These are phyloP conservation scores for Heliamphora exappendiculata DNA, from an alignment of 148 eudicot genomes.

Conservation along the genomic window DNA sequence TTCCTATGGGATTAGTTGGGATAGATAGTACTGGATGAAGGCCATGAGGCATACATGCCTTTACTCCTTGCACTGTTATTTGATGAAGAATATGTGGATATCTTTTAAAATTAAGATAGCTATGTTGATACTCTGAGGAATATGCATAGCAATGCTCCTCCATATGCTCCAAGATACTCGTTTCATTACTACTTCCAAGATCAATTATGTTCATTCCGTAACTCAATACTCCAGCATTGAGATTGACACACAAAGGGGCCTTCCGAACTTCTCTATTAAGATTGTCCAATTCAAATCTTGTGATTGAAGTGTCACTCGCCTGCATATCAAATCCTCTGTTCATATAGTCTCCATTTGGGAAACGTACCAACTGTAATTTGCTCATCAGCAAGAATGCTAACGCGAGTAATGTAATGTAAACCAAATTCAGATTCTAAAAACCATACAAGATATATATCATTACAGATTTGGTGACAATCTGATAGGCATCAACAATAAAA, in stretches of 20 bases:
- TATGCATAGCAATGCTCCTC: slow-evolving; percentile 12
- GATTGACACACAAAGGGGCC: slow-evolving; percentile 9
- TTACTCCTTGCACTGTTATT: slow-evolving; percentile 3
- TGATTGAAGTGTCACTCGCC: slow-evolving; percentile 8
- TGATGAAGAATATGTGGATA: slow-evolving; percentile 9
- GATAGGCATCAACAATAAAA: not conserved
- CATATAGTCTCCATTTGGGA: slow-evolving; percentile 13
- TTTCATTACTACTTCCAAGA: slow-evolving; percentile 12
- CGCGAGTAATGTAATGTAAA: not conserved
- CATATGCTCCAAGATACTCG: slow-evolving; percentile 2
- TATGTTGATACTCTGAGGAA: slow-evolving; percentile 12
- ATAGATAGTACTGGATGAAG: slow-evolving; percentile 20
- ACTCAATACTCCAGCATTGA: slow-evolving; percentile 13
- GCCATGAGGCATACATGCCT: slow-evolving; percentile 6
- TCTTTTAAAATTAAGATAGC: slow-evolving; percentile 8
- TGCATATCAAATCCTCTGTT: slow-evolving; percentile 5
- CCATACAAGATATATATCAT: not conserved
- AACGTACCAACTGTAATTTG: slow-evolving; percentile 11
- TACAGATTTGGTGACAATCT: not conserved
- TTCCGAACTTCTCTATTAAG: slow-evolving; percentile 10
- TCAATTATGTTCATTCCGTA: slow-evolving; percentile 21
- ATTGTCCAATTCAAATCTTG: slow-evolving; percentile 7
- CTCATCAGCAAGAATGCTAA: not conserved
- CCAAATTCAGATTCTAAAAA: not conserved
- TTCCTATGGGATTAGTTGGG: slow-evolving; percentile 17